Evolutionary conservation across 2,329 filamentous ascomycete genomes (phyloP).

Genomic region (Xylariomycetidae sp.): DNA sequence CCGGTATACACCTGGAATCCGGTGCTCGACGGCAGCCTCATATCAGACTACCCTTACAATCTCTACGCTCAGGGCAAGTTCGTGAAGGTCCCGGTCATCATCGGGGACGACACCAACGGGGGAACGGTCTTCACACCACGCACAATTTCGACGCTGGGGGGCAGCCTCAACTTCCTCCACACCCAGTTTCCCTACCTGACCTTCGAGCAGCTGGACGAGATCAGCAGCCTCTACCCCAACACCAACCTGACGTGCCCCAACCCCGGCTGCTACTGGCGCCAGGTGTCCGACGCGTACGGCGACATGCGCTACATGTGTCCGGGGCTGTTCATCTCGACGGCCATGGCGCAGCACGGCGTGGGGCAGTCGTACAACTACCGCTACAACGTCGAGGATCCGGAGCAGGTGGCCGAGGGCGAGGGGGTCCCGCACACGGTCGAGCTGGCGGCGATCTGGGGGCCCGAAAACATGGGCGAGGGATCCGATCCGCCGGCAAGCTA

Average conservation of each 20-base stretch:
- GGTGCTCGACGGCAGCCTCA: conserved; percentile 48
- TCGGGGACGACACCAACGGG: conserved; percentile 58
- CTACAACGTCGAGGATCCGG: conserved; percentile 61
- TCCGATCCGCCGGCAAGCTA: conserved; percentile 50
- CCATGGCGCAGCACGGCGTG: conserved; percentile 28
- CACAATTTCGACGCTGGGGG: conserved; percentile 37
- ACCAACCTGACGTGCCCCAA: conserved; percentile 40
- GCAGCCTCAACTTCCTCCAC: conserved; percentile 52
- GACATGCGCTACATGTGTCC: conserved; percentile 64
- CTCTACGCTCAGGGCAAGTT: conserved; percentile 45
- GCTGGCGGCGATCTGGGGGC: conserved; percentile 62
- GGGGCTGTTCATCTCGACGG: conserved; percentile 48
- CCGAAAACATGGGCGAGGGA: conserved; percentile 43
- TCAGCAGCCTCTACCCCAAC: conserved; percentile 54
- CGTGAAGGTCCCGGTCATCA: conserved; percentile 49
- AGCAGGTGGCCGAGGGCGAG: conserved; percentile 44
- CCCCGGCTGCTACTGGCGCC: conserved; percentile 53
- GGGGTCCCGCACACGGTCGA: conserved; percentile 68
- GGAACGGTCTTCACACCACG: conserved; percentile 57
- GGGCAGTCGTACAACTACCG: conserved; percentile 60
- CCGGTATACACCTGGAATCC: conserved; percentile 52
- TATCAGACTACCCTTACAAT: conserved; percentile 45
- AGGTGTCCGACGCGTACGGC: conserved; percentile 54
- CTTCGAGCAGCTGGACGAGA: conserved; percentile 40
- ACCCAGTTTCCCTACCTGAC: conserved; percentile 55